Conservation (phyloP, 495 filamentous ascomycete species). For the Niebla homalea region DNA sequence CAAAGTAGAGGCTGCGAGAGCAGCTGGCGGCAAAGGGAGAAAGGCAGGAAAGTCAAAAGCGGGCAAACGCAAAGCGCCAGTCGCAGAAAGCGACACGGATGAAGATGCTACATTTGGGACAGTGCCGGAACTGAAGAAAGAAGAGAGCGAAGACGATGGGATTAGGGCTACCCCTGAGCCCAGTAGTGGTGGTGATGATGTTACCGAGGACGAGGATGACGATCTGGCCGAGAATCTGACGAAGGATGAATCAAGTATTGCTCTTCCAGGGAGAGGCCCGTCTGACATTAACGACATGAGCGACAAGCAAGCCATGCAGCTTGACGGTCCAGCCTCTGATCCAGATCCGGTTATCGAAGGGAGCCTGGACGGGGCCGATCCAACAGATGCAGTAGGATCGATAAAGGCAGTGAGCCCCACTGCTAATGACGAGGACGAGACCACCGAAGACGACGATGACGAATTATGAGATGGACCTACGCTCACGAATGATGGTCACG, state of each 20-base stretch:
- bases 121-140: constrained; percentile 8
- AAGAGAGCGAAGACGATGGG: constrained; percentile 1
- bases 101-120: constrained; percentile 11
- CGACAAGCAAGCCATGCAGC: constrained; percentile 1
- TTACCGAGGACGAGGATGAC: constrained; percentile 15
- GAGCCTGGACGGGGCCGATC: not conserved
- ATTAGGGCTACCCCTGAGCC: constrained; percentile 4
- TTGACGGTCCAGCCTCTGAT: constrained; percentile 21
- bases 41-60: constrained; percentile 33
- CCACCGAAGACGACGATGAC: constrained; percentile 40
- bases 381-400: constrained; percentile 1
- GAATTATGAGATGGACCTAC: constrained; percentile 25
- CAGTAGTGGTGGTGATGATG: constrained; percentile 13
- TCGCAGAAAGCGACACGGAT: constrained; percentile 2
- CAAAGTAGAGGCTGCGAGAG: constrained; percentile 5
- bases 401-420: constrained; percentile 2
- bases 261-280: not conserved
- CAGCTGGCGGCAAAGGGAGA: constrained; percentile 16
- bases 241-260: not conserved
- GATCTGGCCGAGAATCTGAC: not conserved
- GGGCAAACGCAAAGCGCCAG: constrained; percentile 14
- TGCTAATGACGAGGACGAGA: constrained; percentile 20
- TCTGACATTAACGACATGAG: not conserved
- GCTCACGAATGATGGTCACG: not conserved
- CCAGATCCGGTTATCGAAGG: constrained; percentile 29